Conservation (phyloP, 306 rosid species). For the Chamaecrista fasciculata region DNA sequence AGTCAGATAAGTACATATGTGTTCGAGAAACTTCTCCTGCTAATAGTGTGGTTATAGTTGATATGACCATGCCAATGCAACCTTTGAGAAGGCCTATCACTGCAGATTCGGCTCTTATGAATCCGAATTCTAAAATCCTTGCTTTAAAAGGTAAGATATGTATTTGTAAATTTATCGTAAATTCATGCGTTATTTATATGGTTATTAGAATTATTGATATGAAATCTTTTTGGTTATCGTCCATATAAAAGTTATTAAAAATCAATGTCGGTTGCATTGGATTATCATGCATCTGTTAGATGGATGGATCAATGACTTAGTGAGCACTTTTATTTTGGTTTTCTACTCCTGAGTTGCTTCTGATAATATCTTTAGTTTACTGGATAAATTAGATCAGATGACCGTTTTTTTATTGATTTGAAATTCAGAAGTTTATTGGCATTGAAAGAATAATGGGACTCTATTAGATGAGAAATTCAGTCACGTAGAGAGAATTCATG, state of each 20-base stretch:
- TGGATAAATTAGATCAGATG: not conserved
- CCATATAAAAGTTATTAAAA: slow-evolving; percentile 1
- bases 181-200: not conserved
- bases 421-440: slow-evolving; percentile 4
- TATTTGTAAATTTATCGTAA: not conserved
- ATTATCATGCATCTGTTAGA: not conserved
- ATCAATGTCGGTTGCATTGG: not conserved
- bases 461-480: slow-evolving; percentile 7
- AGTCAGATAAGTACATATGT: slow-evolving; percentile 91
- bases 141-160: slow-evolving; percentile 78
- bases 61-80: slow-evolving; percentile 86
- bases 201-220: slow-evolving; percentile 7
- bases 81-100: slow-evolving; percentile 98
- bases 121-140: slow-evolving; percentile 91
- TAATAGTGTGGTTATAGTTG: slow-evolving; percentile 87
- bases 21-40: slow-evolving; percentile 89
- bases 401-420: slow-evolving; percentile 21
- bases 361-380: not conserved
- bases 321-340: not conserved
- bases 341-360: not conserved
- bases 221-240: not conserved
- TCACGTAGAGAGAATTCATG: slow-evolving; percentile 7
- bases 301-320: not conserved
- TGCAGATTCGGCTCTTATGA: slow-evolving; percentile 95
- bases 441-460: slow-evolving; percentile 12